A percentile compares a stretch with the other conserved stretches of the same genome.
Evolutionary conservation across 495 filamentous ascomycete species (phyloP).

Genomic region (Hypomontagnella monticulosa): DNA sequence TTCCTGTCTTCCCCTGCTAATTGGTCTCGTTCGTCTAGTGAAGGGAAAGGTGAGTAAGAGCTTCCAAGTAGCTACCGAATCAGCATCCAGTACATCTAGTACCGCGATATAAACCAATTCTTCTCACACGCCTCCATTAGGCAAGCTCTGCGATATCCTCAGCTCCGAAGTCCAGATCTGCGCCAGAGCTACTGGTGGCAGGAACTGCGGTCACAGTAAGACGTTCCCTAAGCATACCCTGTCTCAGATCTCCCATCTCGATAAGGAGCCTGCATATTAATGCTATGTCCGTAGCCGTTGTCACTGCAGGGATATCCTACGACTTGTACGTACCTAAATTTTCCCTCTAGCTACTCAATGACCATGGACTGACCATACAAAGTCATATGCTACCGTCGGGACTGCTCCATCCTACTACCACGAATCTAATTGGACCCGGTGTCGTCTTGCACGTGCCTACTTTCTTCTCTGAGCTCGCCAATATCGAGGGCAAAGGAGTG

Average conservation of each 20-base stretch:
- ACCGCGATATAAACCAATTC: neutral
- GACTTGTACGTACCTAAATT: constrained; percentile 26
- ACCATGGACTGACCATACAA: neutral
- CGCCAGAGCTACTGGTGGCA: constrained; percentile 33
- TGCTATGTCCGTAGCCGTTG: constrained; percentile 19
- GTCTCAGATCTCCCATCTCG: neutral
- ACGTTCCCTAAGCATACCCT: neutral
- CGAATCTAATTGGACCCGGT: constrained; percentile 87
- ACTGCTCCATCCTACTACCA: constrained; percentile 77
- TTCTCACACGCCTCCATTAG: constrained; percentile 17
- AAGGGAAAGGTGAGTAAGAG: constrained; percentile 33
- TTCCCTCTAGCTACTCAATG: neutral
- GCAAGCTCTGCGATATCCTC: constrained; percentile 37
- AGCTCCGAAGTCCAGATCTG: constrained; percentile 35
- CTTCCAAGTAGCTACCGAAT: too few species aligned
- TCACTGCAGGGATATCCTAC: constrained; percentile 27
- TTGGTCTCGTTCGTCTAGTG: constrained; percentile 16
- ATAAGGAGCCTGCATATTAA: neutral
- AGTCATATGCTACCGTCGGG: constrained; percentile 70
- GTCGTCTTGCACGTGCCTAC: constrained; percentile 76
- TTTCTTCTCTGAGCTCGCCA: constrained; percentile 87
- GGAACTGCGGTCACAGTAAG: constrained; percentile 38
- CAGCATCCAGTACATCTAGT: too few species aligned
- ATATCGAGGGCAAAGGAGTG: constrained; percentile 76
- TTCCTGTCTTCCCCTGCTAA: constrained; percentile 19